Evolutionary conservation across 495 filamentous ascomycete species (phyloP).

Genomic region (Ascobolus immersus): DNA sequence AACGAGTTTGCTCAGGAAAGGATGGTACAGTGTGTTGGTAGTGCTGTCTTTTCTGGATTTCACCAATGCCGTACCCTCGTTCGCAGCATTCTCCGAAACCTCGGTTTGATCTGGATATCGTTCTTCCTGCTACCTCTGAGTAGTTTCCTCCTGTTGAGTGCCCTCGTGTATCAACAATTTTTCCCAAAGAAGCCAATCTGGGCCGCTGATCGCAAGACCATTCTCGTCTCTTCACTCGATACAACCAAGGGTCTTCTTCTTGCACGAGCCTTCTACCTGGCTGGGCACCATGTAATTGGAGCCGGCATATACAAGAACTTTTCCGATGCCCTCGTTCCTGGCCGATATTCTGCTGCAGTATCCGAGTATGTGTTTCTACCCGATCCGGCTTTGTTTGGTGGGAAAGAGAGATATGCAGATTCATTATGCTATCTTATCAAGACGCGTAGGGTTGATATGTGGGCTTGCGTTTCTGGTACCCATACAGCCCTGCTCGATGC

Average conservation of each 20-base stretch:
- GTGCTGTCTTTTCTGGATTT: too few species aligned
- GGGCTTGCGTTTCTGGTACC: constrained; percentile 45
- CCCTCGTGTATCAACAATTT: too few species aligned
- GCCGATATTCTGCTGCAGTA: too few species aligned
- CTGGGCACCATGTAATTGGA: constrained; percentile 46
- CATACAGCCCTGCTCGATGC: constrained; percentile 35
- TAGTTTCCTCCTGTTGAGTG: too few species aligned
- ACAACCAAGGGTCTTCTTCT: constrained; percentile 41
- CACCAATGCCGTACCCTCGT: too few species aligned
- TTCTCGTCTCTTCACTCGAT: constrained; percentile 45
- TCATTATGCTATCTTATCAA: constrained; percentile 33
- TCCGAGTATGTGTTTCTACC: constrained; percentile 28
- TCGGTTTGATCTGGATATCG: constrained; percentile 16
- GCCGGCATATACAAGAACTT: constrained; percentile 32
- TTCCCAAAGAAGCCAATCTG: too few species aligned
- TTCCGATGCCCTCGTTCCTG: constrained; percentile 12
- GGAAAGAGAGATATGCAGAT: constrained; percentile 5
- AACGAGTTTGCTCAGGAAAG: too few species aligned
- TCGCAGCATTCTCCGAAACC: too few species aligned
- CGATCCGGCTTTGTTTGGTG: constrained; percentile 13
- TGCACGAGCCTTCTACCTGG: constrained; percentile 36
- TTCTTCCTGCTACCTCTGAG: constrained; percentile 23
- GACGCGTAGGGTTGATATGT: constrained; percentile 38
- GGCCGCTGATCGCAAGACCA: too few species aligned
- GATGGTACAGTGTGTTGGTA: too few species aligned